Base-by-base conservation (phyloP, 2,329 filamentous ascomycete species). In the Penicillium capsulatum region DNA sequence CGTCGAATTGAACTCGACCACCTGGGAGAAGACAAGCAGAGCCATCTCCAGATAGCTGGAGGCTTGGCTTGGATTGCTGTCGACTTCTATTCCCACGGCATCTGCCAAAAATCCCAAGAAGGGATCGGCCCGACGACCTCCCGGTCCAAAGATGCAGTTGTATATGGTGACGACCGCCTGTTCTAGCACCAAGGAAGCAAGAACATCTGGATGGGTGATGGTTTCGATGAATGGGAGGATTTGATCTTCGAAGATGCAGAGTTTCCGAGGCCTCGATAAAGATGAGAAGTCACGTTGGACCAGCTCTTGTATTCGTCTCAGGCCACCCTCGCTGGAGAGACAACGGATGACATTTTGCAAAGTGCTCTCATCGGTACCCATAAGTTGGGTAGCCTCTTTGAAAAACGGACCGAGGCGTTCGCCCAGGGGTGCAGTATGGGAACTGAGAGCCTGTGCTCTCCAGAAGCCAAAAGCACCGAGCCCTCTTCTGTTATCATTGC, bases 161-260 rank as follows among this genome's bases (percentile, higher is more conserved):
- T 66, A 71, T 16, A 75, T 65, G 3, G 62, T 70, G 13, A 60
- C 65, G 9, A 72, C 55, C 2, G 63, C 53, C 10, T 60, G 55
- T 42, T 73, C 67, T 4, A 73, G 46, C 2, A 72, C 52, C 8
- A 69, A 42, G 0, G 70, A 73, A 4, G 58, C 59, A 16, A 69
- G 47, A 1, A 74, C 59, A 26, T 66, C 58, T 0, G 61, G 54
- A 44, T 72, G 57, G 1, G 69, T 64, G 17, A 74, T 57, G 4
- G 59, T 63, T 32, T 59, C 50, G 24, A 72, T 55, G 35, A 74
- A 66, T 0, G 69, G 69, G 9, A 71, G 44, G 17, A 70, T 53
- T 37, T 63, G 45, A 4, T 44, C 49, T 10, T 32, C 20, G 16
- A 60, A 52, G 4, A 57, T 42, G 11, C 42, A 10, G 4, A 38